Percentiles rank a stretch among this genome's conserved stretches.
Conservation (phyloP, 106 monocot species). For the Apostasia ramifera region DNA sequence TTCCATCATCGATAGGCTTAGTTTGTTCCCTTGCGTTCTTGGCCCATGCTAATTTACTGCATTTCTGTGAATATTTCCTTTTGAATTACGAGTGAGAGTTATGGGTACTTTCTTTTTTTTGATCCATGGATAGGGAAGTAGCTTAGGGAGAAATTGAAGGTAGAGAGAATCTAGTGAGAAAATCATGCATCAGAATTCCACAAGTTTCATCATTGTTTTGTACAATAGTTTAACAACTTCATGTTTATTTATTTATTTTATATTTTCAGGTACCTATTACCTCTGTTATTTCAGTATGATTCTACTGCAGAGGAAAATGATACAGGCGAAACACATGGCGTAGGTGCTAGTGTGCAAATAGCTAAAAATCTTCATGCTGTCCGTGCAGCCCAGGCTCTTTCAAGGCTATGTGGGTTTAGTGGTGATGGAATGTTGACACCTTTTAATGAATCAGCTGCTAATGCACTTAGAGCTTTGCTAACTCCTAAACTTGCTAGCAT, state of each 20-base stretch:
- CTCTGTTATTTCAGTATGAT: conserved; percentile 90
- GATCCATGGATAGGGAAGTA: too few species aligned
- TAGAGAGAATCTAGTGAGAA: neutral
- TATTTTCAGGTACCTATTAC: conserved; percentile 79
- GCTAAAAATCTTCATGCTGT: conserved; percentile 93
- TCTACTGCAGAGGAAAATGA: conserved; percentile 85
- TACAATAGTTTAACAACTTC: too few species aligned
- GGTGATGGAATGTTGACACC: conserved; percentile 56
- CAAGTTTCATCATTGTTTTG: too few species aligned
- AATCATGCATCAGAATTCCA: neutral
- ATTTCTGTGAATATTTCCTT: too few species aligned
- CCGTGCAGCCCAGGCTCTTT: conserved; percentile 72
- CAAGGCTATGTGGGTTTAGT: conserved; percentile 68
- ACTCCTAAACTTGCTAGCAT: conserved; percentile 93
- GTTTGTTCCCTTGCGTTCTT: too few species aligned
- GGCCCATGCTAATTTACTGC: too few species aligned
- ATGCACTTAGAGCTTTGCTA: conserved; percentile 74
- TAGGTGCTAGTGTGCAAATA: conserved; percentile 93
- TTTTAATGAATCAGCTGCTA: conserved; percentile 57
- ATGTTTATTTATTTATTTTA: neutral
- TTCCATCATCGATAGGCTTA: too few species aligned
- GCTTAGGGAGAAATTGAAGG: too few species aligned
- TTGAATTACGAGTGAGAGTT: too few species aligned
- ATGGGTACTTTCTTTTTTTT: too few species aligned
- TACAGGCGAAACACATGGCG: conserved; percentile 66